Conservation (phyloP, 2,329 filamentous ascomycete species). For the Venturia carpophila region DNA sequence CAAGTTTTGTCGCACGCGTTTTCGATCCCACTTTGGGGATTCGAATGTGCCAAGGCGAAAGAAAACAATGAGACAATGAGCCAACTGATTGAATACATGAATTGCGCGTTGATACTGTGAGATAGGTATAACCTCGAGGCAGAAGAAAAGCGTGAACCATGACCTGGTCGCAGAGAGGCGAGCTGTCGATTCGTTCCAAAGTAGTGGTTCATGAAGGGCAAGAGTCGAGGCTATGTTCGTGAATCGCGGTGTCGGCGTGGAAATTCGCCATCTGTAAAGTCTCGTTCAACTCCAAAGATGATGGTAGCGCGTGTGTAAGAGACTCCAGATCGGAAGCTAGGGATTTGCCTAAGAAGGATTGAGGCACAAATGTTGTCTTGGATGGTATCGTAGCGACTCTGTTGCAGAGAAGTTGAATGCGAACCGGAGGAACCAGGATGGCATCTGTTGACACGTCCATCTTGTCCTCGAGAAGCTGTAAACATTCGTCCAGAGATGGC, state of each 20-base stretch:
- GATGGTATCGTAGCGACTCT: conserved; percentile 23
- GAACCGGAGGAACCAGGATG: conserved; percentile 39
- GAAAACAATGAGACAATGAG: conserved; percentile 33
- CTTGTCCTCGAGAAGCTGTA: conserved; percentile 40
- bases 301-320: conserved; percentile 6
- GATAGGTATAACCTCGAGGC: conserved; percentile 23
- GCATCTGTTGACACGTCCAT: conserved; percentile 45
- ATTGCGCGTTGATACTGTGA: conserved; percentile 31
- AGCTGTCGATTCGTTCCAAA: not conserved
- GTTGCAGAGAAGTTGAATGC: conserved; percentile 26
- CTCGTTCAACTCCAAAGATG: conserved; percentile 8
- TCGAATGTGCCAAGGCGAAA: conserved; percentile 37
- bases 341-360: conserved; percentile 21
- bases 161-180: conserved; percentile 12
- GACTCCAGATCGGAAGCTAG: conserved; percentile 8
- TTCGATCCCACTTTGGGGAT: conserved; percentile 37
- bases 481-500: conserved; percentile 50
- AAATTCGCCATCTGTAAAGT: conserved; percentile 7
- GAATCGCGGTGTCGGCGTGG: conserved; percentile 8
- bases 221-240: conserved; percentile 18
- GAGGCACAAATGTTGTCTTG: not conserved
- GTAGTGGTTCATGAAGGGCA: conserved; percentile 22
- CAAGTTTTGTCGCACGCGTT: conserved; percentile 13
- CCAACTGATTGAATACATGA: conserved; percentile 30
- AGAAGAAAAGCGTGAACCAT: conserved; percentile 13